Evolutionary conservation across 2,329 filamentous ascomycete genomes (phyloP).

Genomic region (Fusarium tupiense): DNA sequence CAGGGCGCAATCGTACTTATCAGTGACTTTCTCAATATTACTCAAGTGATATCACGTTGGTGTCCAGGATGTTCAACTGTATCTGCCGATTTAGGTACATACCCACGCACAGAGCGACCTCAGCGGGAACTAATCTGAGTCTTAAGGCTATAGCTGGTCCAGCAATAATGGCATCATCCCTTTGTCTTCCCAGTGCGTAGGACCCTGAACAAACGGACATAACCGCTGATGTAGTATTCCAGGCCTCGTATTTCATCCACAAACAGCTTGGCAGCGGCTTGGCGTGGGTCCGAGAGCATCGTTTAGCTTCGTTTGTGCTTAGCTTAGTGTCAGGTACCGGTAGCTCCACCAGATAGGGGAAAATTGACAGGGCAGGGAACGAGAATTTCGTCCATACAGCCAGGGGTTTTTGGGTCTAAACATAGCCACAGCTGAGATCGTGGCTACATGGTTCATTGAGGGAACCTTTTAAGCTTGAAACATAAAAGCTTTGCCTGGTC

Average conservation of each 20-base stretch:
- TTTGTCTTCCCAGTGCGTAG: not conserved
- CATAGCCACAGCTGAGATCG: slow-evolving; percentile 1
- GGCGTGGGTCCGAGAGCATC: not conserved
- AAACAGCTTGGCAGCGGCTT: not conserved
- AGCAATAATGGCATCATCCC: not conserved
- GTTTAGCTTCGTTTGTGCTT: not conserved
- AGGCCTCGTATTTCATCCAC: not conserved
- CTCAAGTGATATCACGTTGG: not conserved
- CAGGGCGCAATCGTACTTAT: not conserved
- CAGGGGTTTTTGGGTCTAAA: not conserved
- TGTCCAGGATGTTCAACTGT: not conserved
- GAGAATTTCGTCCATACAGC: slow-evolving; percentile 10
- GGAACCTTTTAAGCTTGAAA: not conserved
- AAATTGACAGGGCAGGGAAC: not conserved
- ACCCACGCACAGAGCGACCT: slow-evolving; percentile 4
- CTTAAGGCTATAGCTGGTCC: not conserved
- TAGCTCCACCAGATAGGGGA: slow-evolving; percentile 11
- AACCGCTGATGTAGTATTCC: slow-evolving; percentile 1
- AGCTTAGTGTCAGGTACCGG: slow-evolving; percentile 16
- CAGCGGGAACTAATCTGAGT: not conserved
- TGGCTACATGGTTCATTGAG: not conserved
- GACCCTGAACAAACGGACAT: not conserved
- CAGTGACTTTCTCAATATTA: not conserved
- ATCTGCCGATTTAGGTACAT: not conserved
- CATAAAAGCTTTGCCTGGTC: slow-evolving; percentile 11